phyloP scores from a whole-genome alignment of 129 eudicot genomes.

The Rutidosis leptorrhynchoides region DNA sequence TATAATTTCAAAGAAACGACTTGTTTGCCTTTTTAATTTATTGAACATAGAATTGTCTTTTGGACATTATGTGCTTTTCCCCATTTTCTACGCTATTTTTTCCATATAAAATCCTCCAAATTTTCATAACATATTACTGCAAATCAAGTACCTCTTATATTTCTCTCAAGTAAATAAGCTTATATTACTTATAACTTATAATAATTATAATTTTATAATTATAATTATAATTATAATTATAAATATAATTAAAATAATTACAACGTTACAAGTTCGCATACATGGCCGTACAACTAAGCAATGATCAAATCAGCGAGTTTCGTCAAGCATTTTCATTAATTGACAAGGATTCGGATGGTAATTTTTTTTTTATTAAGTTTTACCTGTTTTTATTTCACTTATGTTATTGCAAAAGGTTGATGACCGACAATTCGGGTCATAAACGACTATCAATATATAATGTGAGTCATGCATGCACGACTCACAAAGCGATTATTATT shows the following conservation, averaged over 20 bases:
- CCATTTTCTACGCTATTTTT: slow-evolving; percentile 15
- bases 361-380: not conserved
- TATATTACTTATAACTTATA: too few relatives aligned
- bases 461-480: too few relatives aligned
- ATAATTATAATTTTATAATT: too few relatives aligned
- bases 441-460: too few relatives aligned
- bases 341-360: slow-evolving; percentile 73
- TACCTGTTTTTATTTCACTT: too few relatives aligned
- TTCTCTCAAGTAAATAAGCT: not conserved
- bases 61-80: slow-evolving; percentile 31
- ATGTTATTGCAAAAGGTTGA: too few relatives aligned
- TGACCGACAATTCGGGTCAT: too few relatives aligned
- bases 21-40: slow-evolving; percentile 25
- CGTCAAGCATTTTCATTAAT: slow-evolving; percentile 59
- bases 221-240: too few relatives aligned
- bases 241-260: too few relatives aligned
- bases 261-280: not conserved
- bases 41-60: slow-evolving; percentile 40
- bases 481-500: too few relatives aligned
- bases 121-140: not conserved
- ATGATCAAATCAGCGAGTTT: slow-evolving; percentile 59
- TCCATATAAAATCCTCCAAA: slow-evolving; percentile 9
- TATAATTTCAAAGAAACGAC: slow-evolving; percentile 38
- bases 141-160: not conserved
- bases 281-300: slow-evolving; percentile 51